Conservation (phyloP, 2,329 filamentous ascomycete species). For the Paraconiothyrium brasiliense region DNA sequence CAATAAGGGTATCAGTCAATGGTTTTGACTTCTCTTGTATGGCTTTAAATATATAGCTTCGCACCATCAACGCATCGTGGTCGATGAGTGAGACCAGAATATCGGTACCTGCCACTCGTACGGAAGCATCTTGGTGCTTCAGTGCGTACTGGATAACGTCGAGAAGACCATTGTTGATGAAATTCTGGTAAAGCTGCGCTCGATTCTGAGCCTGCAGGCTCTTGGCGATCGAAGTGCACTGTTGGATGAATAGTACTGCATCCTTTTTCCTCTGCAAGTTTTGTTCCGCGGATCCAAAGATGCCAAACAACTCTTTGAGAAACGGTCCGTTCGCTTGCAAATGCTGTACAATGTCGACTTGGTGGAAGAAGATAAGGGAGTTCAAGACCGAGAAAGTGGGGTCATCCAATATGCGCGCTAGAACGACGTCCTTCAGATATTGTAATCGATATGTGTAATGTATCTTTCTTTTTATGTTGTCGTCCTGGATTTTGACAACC, state of each 20-base stretch:
- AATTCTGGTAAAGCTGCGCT: slow-evolving; percentile 86
- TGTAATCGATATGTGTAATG: slow-evolving; percentile 95
- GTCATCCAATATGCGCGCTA: slow-evolving; percentile 95
- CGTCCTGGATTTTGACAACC: slow-evolving; percentile 90
- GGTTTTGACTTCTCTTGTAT: slow-evolving; percentile 86
- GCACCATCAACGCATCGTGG: slow-evolving; percentile 93
- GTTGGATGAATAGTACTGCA: slow-evolving; percentile 94
- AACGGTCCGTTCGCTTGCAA: slow-evolving; percentile 84
- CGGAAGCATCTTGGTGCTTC: slow-evolving; percentile 81
- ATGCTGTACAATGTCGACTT: slow-evolving; percentile 96
- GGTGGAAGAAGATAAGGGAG: slow-evolving; percentile 98
- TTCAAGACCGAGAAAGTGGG: slow-evolving; percentile 98
- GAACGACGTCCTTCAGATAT: slow-evolving; percentile 97
- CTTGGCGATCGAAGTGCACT: slow-evolving; percentile 94
- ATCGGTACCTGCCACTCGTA: slow-evolving; percentile 91
- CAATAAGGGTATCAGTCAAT: slow-evolving; percentile 90
- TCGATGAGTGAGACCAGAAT: slow-evolving; percentile 94
- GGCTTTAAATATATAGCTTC: slow-evolving; percentile 90
- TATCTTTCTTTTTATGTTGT: slow-evolving; percentile 84
- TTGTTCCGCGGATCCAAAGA: slow-evolving; percentile 74
- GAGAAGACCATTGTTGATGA: slow-evolving; percentile 86
- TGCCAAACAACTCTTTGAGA: slow-evolving; percentile 84
- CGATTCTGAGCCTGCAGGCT: slow-evolving; percentile 86
- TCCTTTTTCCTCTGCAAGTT: slow-evolving; percentile 85
- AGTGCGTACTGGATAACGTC: slow-evolving; percentile 92